Evolutionary conservation across 1,139 yeast species (phyloP).

Genomic region (Debaryomyces subglobosus): DNA sequence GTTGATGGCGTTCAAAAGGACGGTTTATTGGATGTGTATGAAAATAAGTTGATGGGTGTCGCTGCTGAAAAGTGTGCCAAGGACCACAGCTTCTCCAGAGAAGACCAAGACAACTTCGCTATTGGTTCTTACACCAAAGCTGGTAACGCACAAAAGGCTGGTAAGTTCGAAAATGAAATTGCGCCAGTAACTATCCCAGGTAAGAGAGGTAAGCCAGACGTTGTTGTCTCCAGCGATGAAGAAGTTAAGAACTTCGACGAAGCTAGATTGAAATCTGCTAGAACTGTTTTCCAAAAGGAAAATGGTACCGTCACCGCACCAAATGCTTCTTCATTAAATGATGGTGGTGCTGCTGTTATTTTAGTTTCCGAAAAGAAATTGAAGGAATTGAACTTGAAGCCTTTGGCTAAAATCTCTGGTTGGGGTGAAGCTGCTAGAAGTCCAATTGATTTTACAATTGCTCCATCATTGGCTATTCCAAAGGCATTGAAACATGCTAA

Average conservation of each 20-base stretch:
- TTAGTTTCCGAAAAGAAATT: slow-evolving; percentile 78
- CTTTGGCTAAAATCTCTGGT: slow-evolving; percentile 78
- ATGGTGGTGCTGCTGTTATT: slow-evolving; percentile 91
- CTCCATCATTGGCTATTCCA: slow-evolving; percentile 88
- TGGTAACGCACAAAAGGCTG: slow-evolving; percentile 69
- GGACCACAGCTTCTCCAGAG: slow-evolving; percentile 60
- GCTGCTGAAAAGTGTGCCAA: slow-evolving; percentile 91
- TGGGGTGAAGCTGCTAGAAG: slow-evolving; percentile 96
- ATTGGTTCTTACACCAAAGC: slow-evolving; percentile 70
- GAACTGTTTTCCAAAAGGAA: slow-evolving; percentile 85
- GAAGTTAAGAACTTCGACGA: slow-evolving; percentile 70
- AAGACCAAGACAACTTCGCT: slow-evolving; percentile 69
- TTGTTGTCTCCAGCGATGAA: slow-evolving; percentile 66
- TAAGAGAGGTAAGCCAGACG: slow-evolving; percentile 84
- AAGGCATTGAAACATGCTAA: slow-evolving; percentile 87
- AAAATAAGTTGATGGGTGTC: slow-evolving; percentile 83
- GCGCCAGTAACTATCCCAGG: slow-evolving; percentile 85
- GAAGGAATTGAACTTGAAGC: slow-evolving; percentile 75
- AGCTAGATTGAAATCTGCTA: slow-evolving; percentile 68
- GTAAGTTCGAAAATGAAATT: slow-evolving; percentile 77
- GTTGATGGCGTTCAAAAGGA: slow-evolving; percentile 86
- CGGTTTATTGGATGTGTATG: slow-evolving; percentile 86
- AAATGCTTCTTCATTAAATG: slow-evolving; percentile 89
- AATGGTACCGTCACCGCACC: slow-evolving; percentile 92
- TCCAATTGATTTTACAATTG: slow-evolving; percentile 87